These are phyloP conservation scores for Rhynchosporium agropyri DNA, from an alignment of 2,329 filamentous ascomycete species.

Conservation along the genomic window DNA sequence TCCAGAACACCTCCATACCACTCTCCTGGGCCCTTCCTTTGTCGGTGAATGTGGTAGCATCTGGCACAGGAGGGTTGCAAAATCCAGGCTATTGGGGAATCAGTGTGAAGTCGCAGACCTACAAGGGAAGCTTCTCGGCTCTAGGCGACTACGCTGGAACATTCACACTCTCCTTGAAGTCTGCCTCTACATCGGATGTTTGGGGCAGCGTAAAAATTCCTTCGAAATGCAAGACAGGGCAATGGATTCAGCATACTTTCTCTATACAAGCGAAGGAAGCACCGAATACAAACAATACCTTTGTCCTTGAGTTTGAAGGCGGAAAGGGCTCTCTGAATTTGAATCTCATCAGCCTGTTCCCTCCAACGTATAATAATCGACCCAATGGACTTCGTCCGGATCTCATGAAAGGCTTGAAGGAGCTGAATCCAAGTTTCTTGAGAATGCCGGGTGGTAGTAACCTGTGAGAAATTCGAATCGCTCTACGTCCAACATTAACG, in stretches of 20 bases:
- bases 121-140: background rate
- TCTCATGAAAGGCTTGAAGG: background rate
- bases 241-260: background rate
- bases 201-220: background rate
- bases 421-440: background rate
- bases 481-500: too few species aligned
- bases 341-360: constrained; percentile 5
- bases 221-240: background rate
- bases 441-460: background rate
- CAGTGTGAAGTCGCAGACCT: background rate
- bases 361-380: constrained; percentile 3
- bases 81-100: background rate
- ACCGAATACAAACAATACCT: background rate
- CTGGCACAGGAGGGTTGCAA: background rate
- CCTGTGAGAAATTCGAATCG: background rate
- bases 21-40: background rate
- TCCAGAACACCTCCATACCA: background rate
- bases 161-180: background rate
- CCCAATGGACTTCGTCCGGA: background rate
- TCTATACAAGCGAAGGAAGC: background rate
- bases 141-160: background rate
- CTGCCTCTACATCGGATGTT: background rate
- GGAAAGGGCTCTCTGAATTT: background rate
- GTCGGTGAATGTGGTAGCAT: background rate
- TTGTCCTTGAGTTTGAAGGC: background rate